Percentiles rank a stretch among this genome's conserved stretches.
phyloP scores from a whole-genome alignment of 805 yeast species.

The Grigorovia transvaalensis region DNA sequence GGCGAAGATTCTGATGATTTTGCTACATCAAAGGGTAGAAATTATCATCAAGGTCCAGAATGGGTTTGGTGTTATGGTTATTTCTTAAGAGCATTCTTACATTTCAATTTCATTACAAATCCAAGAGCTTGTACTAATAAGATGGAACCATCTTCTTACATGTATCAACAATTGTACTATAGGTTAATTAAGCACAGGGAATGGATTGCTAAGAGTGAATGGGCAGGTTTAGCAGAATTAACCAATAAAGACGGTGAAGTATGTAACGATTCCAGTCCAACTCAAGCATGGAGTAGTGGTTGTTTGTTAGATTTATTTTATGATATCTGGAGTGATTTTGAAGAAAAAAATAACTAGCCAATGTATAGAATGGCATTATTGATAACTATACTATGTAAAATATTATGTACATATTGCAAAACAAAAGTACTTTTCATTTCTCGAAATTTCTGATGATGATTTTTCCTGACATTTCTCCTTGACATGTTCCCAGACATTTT shows the following conservation, averaged over 20 bases:
- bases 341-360: neutral
- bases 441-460: too few relatives aligned
- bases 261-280: conserved; percentile 83
- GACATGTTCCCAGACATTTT: too few relatives aligned
- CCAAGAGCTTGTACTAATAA: conserved; percentile 28
- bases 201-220: conserved; percentile 66
- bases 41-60: conserved; percentile 98
- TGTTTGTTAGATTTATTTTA: conserved; percentile 71
- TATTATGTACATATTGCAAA: neutral
- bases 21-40: conserved; percentile 89
- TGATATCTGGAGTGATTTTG: conserved; percentile 39
- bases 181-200: conserved; percentile 54
- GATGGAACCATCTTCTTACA: conserved; percentile 36
- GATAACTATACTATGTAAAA: neutral
- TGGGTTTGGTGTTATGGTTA: conserved; percentile 94
- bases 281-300: conserved; percentile 94
- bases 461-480: too few relatives aligned
- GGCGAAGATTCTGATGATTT: conserved; percentile 74
- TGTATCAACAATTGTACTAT: conserved; percentile 48
- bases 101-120: conserved; percentile 37
- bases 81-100: conserved; percentile 67
- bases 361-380: neutral
- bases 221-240: conserved; percentile 92
- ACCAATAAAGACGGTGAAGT: conserved; percentile 78
- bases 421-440: too few relatives aligned